Base-by-base conservation (phyloP, 2,329 filamentous ascomycete species). In the Sporothrix luriei region DNA sequence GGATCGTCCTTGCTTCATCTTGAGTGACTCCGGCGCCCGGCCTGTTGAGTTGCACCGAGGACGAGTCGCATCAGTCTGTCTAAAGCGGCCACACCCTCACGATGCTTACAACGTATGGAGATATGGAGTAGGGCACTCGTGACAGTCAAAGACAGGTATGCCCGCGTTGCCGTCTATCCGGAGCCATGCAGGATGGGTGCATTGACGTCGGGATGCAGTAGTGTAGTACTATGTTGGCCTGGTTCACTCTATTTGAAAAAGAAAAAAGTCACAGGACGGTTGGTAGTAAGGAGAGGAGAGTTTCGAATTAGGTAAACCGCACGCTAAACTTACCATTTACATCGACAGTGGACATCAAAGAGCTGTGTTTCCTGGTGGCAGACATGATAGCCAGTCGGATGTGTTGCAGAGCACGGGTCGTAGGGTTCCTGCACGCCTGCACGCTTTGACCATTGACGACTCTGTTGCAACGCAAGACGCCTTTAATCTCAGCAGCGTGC, bases 401-500 rank as follows among this genome's bases (percentile, higher is more conserved):
- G 21, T 16, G 38, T 62, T 24, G 57, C 14, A 62, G 57, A 62
- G 57, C 33, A 33, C 33, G 33, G 33, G 33, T 14, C 40, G 55
- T 21, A 40, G 33, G 55, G 26, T n/a, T 49, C 24, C 14, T 49
- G 46, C 46, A 65, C 62, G 62, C 24, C 14, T 49, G 46, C 46
- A 65, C 62, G 62, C 62, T 65, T 65, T 65, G 62, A 51, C 26
- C 26, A 24, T 52, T 26, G 16, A 14, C 10, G 46, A 26, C 21
- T 48, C 24, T 38, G 62, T 65, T 40, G 38, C 26, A 14, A 65
- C 16, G 46, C 46, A 65, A 5, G 26, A 3, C 46, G 26, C 62
- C 46, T 65, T 65, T 65, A 65, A 65, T 65, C 24, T 65, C 16
- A 65, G 43, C 33, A 33, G 2, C 33, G 33, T 33, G n/a, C 21